A percentile compares a stretch with the other conserved stretches of the same genome.
phyloP scores from a whole-genome alignment of 495 filamentous ascomycete species.

The Talaromyces trachyspermus region DNA sequence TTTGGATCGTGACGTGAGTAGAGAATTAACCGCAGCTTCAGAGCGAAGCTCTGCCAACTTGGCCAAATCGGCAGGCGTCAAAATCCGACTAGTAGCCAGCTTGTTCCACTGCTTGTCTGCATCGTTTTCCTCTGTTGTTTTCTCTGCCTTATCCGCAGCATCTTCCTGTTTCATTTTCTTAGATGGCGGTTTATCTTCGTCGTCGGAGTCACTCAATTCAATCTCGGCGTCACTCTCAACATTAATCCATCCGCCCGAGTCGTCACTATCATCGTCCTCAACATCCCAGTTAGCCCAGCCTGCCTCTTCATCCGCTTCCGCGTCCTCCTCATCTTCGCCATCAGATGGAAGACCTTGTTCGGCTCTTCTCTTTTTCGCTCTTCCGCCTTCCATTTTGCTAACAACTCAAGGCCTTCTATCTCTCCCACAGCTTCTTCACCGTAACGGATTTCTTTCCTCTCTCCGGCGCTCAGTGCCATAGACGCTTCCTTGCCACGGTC shows the following conservation, averaged over 20 bases:
- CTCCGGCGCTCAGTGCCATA: conserved; percentile 66
- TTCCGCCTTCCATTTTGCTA: conserved; percentile 91
- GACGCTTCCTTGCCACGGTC: conserved; percentile 91
- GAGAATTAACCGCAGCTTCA: conserved; percentile 60
- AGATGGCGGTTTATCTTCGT: conserved; percentile 50
- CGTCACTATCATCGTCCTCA: conserved; percentile 67
- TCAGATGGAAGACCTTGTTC: conserved; percentile 58
- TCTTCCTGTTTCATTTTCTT: conserved; percentile 50
- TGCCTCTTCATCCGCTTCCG: conserved; percentile 54
- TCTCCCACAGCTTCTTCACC: conserved; percentile 69
- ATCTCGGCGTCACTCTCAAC: conserved; percentile 81
- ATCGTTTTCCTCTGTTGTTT: conserved; percentile 14
- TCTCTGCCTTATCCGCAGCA: conserved; percentile 4
- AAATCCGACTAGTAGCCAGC: conserved; percentile 77
- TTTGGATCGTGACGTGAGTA: conserved; percentile 36
- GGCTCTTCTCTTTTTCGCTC: conserved; percentile 63
- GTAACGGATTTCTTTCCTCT: conserved; percentile 63
- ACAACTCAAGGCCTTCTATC: conserved; percentile 87
- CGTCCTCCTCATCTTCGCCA: conserved; percentile 45
- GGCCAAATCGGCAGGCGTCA: conserved; percentile 85
- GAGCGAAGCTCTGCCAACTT: conserved; percentile 84
- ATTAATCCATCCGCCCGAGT: conserved; percentile 86
- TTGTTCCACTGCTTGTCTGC: conserved; percentile 31
- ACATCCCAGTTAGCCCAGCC: conserved; percentile 81
- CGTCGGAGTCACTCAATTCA: conserved; percentile 64